Conservation (phyloP, 2,329 filamentous ascomycete genomes). For the Lachnellula occidentalis region DNA sequence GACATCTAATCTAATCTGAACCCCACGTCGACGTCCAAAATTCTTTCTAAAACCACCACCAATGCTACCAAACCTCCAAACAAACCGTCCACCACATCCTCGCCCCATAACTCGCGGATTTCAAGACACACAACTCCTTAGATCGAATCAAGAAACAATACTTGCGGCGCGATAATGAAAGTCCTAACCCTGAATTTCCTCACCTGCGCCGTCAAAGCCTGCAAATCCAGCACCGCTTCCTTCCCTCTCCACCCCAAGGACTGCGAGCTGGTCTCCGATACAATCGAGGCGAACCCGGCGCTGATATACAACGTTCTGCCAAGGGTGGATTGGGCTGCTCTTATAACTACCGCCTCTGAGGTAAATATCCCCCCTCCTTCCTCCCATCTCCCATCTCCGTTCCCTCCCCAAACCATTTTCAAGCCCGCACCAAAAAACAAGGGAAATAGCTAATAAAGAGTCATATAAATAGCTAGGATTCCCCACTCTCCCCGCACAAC, state of each 20-base stretch:
- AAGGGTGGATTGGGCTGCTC: conserved; percentile 80
- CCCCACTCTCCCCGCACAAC: conserved; percentile 60
- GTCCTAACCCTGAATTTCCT: conserved; percentile 93
- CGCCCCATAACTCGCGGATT: not conserved
- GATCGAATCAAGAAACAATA: not conserved
- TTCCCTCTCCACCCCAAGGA: conserved; percentile 92
- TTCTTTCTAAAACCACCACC: not conserved
- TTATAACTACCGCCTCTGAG: conserved; percentile 71
- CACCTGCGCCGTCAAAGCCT: conserved; percentile 91
- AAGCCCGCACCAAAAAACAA: no score
- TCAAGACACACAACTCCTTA: not conserved
- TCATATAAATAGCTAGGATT: conserved; percentile 62
- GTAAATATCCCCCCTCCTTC: conserved; percentile 39
- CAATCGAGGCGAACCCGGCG: conserved; percentile 72
- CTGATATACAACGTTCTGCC: conserved; percentile 83
- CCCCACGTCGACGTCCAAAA: not conserved
- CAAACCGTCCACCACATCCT: not conserved
- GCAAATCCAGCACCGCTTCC: conserved; percentile 72
- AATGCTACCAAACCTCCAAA: not conserved
- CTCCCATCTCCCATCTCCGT: not conserved
- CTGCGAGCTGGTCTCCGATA: conserved; percentile 80
- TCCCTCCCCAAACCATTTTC: not conserved
- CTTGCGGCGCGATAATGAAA: conserved; percentile 60
- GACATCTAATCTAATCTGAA: conserved; percentile 14
- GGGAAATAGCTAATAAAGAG: conserved; percentile 7